Base-by-base conservation (phyloP, 2,329 filamentous ascomycete species). In the Ascochyta viciae-villosae region DNA sequence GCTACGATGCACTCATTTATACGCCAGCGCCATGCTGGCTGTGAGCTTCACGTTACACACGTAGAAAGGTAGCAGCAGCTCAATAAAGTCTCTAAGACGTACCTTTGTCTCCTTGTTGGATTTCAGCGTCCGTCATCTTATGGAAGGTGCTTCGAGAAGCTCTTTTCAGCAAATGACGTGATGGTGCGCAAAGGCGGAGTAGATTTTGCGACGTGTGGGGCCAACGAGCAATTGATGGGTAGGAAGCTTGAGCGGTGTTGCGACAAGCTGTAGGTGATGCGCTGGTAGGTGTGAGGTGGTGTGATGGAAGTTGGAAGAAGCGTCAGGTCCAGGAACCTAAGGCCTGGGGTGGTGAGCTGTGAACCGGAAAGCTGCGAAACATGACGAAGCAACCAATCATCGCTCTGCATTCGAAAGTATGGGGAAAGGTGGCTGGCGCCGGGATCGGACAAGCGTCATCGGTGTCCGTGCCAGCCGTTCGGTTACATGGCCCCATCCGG, bases 21-120 rank as follows among this genome's bases (percentile, higher is more conserved):
- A 27, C 51, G 26, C 38, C 22, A 27, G 35, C 16, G 31, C 19
- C 19, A 2, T 19, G 19, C 23, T 19, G 8, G n/a, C 31, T 19
- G 33, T 27, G 24, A 48, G 40, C 34, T 16, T 27, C 34, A 22
- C 7, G 31, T 16, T 9, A 51, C 15, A 12, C 16, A 27, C 54
- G 31, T 26, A 26, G 24, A 22, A 33, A 45, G 16, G n/a, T 16
- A 4, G 15, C 4, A n/a, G 16, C n/a, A 8, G 9, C 13, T 38
- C 19, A 24, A 10, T n/a, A 29, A n/a, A 40, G 34, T 33, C 33
- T 34, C 4, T 8, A 3, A 38, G 31, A 58, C 70, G 39, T 66
- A 76, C 73, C 73, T 71, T 76, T 63, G 49, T 76, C 73, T 54
- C 73, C 73, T 46, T 74, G 49, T 43, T 76, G 70, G 41, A 76